These are phyloP conservation scores for Earliella scabrosa DNA, from an alignment of 1,284 basidiomycete genomes.

Conservation along the genomic window DNA sequence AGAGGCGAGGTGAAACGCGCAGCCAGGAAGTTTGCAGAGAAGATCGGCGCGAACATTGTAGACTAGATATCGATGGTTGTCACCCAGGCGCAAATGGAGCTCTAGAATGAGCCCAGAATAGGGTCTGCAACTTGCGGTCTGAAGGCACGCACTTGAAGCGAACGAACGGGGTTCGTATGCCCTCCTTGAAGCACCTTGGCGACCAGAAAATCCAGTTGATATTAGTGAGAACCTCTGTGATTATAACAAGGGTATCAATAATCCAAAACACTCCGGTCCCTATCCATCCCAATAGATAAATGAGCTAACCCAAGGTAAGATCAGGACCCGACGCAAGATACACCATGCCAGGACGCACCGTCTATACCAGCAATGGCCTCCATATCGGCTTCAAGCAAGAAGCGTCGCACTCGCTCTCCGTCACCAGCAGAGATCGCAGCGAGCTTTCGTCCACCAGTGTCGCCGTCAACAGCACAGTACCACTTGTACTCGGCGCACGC, in stretches of 20 bases:
- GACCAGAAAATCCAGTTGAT: no score
- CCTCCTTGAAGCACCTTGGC: no score
- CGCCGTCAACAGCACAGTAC: slow-evolving; percentile 10
- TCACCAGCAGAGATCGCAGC: slow-evolving; percentile 3
- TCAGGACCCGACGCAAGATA: background rate
- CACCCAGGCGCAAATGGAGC: no score
- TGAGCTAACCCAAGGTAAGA: background rate
- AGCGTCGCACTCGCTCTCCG: slow-evolving; percentile 17
- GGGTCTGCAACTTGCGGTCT: no score
- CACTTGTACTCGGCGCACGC: slow-evolving; percentile 17
- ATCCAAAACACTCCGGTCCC: background rate
- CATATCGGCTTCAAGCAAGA: slow-evolving; percentile 11
- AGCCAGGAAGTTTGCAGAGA: slow-evolving; percentile 59
- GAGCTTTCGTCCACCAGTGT: background rate
- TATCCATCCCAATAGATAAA: background rate
- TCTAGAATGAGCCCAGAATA: no score
- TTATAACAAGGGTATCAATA: background rate
- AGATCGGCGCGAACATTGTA: slow-evolving; percentile 44
- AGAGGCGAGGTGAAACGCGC: slow-evolving; percentile 75
- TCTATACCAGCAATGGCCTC: slow-evolving; percentile 12
- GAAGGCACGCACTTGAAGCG: no score
- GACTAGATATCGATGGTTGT: slow-evolving; percentile 29
- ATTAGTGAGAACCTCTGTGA: background rate
- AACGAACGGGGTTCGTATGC: no score
- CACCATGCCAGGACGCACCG: background rate